Conservation (phyloP, 345 rosid species). For the Aquilaria malaccensis region DNA sequence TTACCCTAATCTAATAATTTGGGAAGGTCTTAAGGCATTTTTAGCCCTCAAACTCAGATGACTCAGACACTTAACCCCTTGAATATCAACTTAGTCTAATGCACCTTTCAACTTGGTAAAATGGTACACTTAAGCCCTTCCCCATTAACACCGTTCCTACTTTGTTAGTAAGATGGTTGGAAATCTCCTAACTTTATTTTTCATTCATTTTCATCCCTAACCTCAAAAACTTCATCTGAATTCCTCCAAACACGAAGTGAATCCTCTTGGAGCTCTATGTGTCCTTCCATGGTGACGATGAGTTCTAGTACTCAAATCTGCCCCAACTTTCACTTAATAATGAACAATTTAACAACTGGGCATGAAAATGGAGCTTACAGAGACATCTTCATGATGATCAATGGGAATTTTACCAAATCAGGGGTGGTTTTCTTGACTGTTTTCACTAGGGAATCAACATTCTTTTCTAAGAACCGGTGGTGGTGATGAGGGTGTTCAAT, state of each 20-base stretch:
- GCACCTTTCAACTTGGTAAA: too few species aligned
- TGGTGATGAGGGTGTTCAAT: constrained; percentile 66
- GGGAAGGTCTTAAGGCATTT: too few species aligned
- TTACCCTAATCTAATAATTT: too few species aligned
- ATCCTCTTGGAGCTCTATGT: constrained; percentile 58
- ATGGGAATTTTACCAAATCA: constrained; percentile 58
- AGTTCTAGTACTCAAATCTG: constrained; percentile 93
- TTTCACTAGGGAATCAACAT: constrained; percentile 88
- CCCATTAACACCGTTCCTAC: too few species aligned
- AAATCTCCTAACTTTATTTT: too few species aligned
- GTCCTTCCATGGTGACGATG: constrained; percentile 81
- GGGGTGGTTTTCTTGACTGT: constrained; percentile 70
- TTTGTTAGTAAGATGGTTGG: too few species aligned
- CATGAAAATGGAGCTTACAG: constrained; percentile 71
- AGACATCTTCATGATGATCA: constrained; percentile 60
- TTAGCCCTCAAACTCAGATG: too few species aligned
- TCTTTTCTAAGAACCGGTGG: constrained; percentile 74
- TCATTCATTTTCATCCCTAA: too few species aligned
- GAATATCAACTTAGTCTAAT: too few species aligned
- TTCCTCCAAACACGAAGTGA: constrained; percentile 58
- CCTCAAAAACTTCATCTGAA: constrained; percentile 9
- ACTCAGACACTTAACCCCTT: too few species aligned
- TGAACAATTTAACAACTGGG: constrained; percentile 44
- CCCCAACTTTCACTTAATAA: constrained; percentile 48
- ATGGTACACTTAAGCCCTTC: too few species aligned